Percentiles rank a stretch among this genome's conserved stretches.
Conservation (phyloP, 2,329 filamentous ascomycete genomes). For the Nannizzia gypsea region DNA sequence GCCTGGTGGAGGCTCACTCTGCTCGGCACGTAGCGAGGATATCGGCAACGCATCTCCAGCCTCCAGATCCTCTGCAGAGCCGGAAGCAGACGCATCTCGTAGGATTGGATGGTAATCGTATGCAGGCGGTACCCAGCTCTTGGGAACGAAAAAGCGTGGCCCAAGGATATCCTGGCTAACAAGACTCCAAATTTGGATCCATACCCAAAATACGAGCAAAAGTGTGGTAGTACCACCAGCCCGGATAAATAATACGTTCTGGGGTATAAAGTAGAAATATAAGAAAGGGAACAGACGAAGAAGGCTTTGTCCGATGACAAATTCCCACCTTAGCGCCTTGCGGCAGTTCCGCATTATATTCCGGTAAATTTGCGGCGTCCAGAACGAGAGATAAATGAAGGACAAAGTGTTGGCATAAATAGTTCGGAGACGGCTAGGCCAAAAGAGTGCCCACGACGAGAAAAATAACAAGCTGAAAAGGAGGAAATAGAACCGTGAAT, state of each 20-base stretch:
- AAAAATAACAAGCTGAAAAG: conserved; percentile 47
- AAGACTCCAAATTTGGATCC: conserved; percentile 72
- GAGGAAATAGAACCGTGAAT: conserved; percentile 50
- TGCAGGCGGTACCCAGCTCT: conserved; percentile 49
- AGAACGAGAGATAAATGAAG: conserved; percentile 75
- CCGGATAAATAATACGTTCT: conserved; percentile 70
- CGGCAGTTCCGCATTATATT: conserved; percentile 87
- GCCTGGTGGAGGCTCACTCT: conserved; percentile 27
- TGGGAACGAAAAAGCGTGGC: conserved; percentile 71
- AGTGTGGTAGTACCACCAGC: conserved; percentile 55
- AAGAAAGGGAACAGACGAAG: conserved; percentile 67
- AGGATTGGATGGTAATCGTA: conserved; percentile 95
- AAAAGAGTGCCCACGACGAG: conserved; percentile 47
- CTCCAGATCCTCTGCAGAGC: conserved; percentile 61
- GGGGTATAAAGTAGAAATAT: conserved; percentile 68
- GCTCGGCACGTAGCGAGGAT: conserved; percentile 48
- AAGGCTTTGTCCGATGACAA: conserved; percentile 70
- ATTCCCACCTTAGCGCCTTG: conserved; percentile 81
- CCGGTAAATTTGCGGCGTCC: conserved; percentile 82
- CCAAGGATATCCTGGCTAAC: conserved; percentile 73
- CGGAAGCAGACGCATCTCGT: conserved; percentile 34
- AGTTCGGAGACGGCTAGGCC: conserved; percentile 41
- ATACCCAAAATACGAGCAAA: conserved; percentile 64
- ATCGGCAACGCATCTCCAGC: conserved; percentile 65
- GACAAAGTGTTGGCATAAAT: conserved; percentile 52